Evolutionary conservation across 2,329 filamentous ascomycete species (phyloP), one percentile per base, ranked within the genome.

Genomic region (Lecanicillium sp.): DNA sequence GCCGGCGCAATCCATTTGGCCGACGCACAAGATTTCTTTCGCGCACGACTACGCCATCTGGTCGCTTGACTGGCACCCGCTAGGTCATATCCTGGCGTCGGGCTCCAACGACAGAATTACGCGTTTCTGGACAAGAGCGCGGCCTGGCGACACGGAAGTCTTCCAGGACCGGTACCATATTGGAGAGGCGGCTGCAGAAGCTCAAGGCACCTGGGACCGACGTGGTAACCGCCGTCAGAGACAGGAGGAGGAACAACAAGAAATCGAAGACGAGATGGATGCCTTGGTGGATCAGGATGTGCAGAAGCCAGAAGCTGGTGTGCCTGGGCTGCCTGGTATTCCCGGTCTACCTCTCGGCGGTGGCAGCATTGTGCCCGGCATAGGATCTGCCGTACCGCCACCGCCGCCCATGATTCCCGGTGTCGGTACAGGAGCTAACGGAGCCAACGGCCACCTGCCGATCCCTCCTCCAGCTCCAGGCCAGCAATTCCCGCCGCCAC

Each of bases 41-140:
- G 93, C 93, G 0, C 93, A 98, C 64, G 87, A 95, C 57, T 94
- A 90, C 63, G 89, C 90, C 15, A 93, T 98, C 55, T 98, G 93
- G 93, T 95, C 90, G 15, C 78, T 98, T 42, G 90, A 96, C 70
- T 98, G 93, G 90, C 93, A 98, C 63, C 93, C 93, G 1, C 76
- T 97, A 0, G 93, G 93, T 23, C 93, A 98, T 62, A 91, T 98
- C 54, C 78, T 98, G 7, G 90, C 90, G 1, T 95, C 91, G 2
- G 93, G 93, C 11, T 95, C 90, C 10, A 97, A 98, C 65, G 93
- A 98, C 65, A 85, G 93, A 33, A 90, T 95, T 52, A 97, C 93
- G 2, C 84, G 93, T 40, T 98, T 98, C 71, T 98, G 93, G 93
- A 90, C 90, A 3, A 84, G 93, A 35, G 81, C 89, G 14, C 77